Conservation (phyloP, 2,329 filamentous ascomycete genomes). For the Ophiostoma sp. region DNA sequence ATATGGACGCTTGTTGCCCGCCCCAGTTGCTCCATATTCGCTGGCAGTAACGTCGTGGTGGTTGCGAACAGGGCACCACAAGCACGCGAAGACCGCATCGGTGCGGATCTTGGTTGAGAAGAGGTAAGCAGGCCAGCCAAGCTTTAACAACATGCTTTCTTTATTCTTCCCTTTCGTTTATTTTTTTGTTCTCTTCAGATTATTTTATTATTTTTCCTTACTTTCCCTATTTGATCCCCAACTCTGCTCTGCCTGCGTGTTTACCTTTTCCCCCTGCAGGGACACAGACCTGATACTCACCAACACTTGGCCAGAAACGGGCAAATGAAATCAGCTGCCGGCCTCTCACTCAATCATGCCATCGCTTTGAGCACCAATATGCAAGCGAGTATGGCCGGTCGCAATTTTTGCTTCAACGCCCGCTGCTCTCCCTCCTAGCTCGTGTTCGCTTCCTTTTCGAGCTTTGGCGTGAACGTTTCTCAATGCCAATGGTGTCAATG, state of each 20-base stretch:
- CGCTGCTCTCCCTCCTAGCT: not conserved
- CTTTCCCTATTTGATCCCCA: not conserved
- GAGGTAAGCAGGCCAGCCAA: not conserved
- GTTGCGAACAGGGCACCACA: not conserved
- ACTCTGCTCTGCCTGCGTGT: not conserved
- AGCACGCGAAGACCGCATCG: slow-evolving; percentile 13
- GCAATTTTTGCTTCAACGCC: not conserved
- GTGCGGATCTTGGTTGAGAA: slow-evolving; percentile 16
- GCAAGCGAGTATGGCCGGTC: slow-evolving; percentile 7
- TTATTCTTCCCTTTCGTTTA: not conserved
- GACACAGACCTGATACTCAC: slow-evolving; percentile 11
- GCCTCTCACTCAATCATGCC: not conserved
- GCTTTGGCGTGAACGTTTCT: not conserved
- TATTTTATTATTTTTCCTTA: not conserved
- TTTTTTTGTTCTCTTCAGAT: not conserved
- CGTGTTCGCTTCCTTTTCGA: not conserved
- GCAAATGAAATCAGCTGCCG: not conserved
- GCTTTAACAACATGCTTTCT: not conserved
- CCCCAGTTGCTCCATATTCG: not conserved
- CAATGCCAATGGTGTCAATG: not conserved
- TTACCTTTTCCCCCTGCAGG: not conserved
- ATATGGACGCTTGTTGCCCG: not conserved
- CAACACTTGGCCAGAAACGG: not conserved
- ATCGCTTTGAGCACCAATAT: not conserved
- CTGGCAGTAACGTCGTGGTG: not conserved